Base-by-base conservation (phyloP, 1,139 yeast species). In the Candida sp. region DNA sequence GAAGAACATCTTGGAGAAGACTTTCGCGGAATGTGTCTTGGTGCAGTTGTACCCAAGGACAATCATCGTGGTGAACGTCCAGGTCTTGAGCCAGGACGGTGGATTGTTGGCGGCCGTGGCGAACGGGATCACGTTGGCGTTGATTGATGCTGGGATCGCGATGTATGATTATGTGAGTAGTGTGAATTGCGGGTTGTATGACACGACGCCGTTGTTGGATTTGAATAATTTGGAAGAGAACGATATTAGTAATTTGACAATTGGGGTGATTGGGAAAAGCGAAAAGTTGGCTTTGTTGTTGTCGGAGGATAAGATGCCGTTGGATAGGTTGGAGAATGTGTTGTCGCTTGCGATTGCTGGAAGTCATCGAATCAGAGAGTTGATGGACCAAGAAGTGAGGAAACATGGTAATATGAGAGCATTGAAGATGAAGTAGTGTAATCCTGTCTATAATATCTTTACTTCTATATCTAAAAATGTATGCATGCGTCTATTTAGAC, bases 131-230 rank as follows among this genome's bases (percentile, higher is more conserved):
- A 90, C 97, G 1, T 73, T 94, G 58, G 98, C 97, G 0, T 75
- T 94, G 47, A 85, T 94, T 44, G 98, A 96, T 70, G 98, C 98
- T 1, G 99, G 99, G 44, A 86, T 94, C 42, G 90, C 98, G 17
- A 88, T 94, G 90, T 88, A 88, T 63, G 98, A 94, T 66, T 93
- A 90, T 64, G 88, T 94, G 11, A 82, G 92, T 48, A 86, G 96
- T 3, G 80, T 91, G 34, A 80, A 88, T 34, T 90, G 93, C 6
- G 98, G 98, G 0, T 70, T 90, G 38, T 87, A 85, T 63, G 94
- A 88, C 59, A 83, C 82, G 53, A 80, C 84, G 11, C 92, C 97
- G 11, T 72, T 94, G 54, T 73, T 94, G 51, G 99, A 94, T 66
- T 81, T 94, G 51, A 91, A 90, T 65, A 77, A 86, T 8, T 68